Conservation (phyloP, 805 yeast genomes). For the Kazachstania psychrophila region DNA sequence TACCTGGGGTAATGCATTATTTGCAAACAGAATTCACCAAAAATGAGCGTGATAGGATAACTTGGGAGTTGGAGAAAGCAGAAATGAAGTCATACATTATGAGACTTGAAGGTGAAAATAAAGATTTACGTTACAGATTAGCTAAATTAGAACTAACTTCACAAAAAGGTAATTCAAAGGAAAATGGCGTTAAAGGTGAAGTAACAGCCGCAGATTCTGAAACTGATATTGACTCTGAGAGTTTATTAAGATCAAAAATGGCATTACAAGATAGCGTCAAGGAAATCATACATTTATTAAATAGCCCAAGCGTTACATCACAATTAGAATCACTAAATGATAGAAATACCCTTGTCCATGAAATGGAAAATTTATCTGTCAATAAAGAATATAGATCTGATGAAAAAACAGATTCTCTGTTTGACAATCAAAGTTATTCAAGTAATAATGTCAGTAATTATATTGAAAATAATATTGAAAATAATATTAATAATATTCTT, state of each 20-base stretch:
- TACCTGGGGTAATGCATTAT: slow-evolving; percentile 52
- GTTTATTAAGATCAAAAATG: slow-evolving; percentile 18
- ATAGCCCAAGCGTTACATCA: slow-evolving; percentile 21
- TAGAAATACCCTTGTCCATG: slow-evolving; percentile 14
- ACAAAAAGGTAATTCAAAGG: background rate
- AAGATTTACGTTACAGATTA: slow-evolving; percentile 25
- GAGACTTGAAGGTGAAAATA: slow-evolving; percentile 45
- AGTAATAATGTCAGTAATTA: no score
- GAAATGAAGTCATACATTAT: slow-evolving; percentile 49
- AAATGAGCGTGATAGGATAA: slow-evolving; percentile 50
- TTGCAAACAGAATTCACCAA: slow-evolving; percentile 54
- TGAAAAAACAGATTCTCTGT: slow-evolving; percentile 2
- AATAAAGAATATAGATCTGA: slow-evolving; percentile 5
- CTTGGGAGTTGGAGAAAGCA: slow-evolving; percentile 51
- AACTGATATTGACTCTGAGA: slow-evolving; percentile 2
- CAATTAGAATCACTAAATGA: slow-evolving; percentile 20
- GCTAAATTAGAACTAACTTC: slow-evolving; percentile 3
- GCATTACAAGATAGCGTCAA: slow-evolving; percentile 29
- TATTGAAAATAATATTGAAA: no score
- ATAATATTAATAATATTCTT: no score
- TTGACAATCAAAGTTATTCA: slow-evolving; percentile 1
- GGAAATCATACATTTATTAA: slow-evolving; percentile 28
- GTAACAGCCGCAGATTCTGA: background rate
- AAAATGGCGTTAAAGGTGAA: background rate
- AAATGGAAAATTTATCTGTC: slow-evolving; percentile 19